These are phyloP conservation scores for Salix purpurea DNA, from an alignment of 345 rosid species.

Conservation along the genomic window DNA sequence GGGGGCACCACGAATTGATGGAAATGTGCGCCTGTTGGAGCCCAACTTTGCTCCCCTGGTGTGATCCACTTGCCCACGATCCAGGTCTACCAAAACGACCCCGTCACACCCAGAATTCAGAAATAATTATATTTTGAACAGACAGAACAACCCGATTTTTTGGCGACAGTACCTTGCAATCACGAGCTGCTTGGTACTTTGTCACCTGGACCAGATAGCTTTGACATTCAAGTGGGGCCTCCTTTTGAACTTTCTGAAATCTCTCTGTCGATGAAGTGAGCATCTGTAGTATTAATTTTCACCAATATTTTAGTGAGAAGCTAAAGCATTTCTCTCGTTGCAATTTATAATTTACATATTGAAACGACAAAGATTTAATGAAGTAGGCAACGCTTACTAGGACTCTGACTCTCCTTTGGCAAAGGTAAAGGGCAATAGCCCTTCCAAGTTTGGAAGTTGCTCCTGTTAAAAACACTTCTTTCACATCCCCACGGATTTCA, in stretches of 20 bases:
- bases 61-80: slow-evolving; percentile 98
- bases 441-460: slow-evolving; percentile 99
- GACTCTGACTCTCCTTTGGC: slow-evolving; percentile 69
- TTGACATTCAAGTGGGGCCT: slow-evolving; percentile 77
- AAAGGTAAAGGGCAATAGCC: slow-evolving; percentile 93
- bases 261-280: slow-evolving; percentile 76
- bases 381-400: slow-evolving; percentile 47
- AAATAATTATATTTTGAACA: background rate
- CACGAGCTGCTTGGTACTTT: slow-evolving; percentile 80
- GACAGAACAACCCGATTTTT: background rate
- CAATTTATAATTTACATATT: background rate
- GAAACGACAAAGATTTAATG: background rate
- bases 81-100: slow-evolving; percentile 59
- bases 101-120: background rate
- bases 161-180: slow-evolving; percentile 60
- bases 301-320: background rate
- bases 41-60: slow-evolving; percentile 87
- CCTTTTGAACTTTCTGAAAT: slow-evolving; percentile 78
- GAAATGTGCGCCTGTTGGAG: slow-evolving; percentile 84
- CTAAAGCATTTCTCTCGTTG: too few species aligned
- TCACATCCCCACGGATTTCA: slow-evolving; percentile 63
- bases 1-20: slow-evolving; percentile 99
- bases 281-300: slow-evolving; percentile 49
- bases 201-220: slow-evolving; percentile 84
- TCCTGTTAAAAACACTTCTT: slow-evolving; percentile 86